These are phyloP conservation scores for Amborella trichopoda DNA, from an alignment of 164 flowering plant species.

Conservation along the genomic window DNA sequence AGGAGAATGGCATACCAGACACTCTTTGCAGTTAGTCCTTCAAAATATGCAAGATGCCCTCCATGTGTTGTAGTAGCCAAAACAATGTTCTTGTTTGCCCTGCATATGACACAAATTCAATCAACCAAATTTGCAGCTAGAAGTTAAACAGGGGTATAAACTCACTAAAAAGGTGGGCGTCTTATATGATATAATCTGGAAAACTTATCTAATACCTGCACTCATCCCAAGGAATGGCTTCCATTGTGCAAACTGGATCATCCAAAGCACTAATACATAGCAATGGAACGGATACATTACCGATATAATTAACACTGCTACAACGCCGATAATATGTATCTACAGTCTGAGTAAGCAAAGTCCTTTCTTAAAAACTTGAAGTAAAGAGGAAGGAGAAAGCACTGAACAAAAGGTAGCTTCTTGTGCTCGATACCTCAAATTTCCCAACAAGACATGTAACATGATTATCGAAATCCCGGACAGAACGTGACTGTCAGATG, in stretches of 20 bases:
- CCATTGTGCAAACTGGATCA: conserved; percentile 89
- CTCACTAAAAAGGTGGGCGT: too few relatives aligned
- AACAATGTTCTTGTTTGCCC: conserved; percentile 70
- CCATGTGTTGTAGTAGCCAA: conserved; percentile 78
- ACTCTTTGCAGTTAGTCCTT: conserved; percentile 51
- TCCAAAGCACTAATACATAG: conserved; percentile 91
- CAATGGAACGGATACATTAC: conserved; percentile 68
- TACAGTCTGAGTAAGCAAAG: conserved; percentile 51
- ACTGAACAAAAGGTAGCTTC: too few relatives aligned
- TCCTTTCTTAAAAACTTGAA: conserved; percentile 6
- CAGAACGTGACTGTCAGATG: conserved; percentile 52
- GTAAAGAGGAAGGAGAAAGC: too few relatives aligned
- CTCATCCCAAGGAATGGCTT: conserved; percentile 99
- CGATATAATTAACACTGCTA: conserved; percentile 65
- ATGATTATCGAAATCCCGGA: conserved; percentile 81
- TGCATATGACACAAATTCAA: too few relatives aligned
- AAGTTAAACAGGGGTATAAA: not conserved
- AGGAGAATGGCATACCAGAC: conserved; percentile 39
- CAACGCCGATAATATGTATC: conserved; percentile 81
- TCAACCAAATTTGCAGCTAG: not conserved
- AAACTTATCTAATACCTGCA: conserved; percentile 55
- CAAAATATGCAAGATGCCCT: conserved; percentile 82
- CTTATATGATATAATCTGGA: too few relatives aligned
- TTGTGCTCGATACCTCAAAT: conserved; percentile 61
- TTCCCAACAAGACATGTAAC: conserved; percentile 87